These are phyloP conservation scores for Gentiana dahurica DNA, from an alignment of 257 asterid species.

Conservation along the genomic window DNA sequence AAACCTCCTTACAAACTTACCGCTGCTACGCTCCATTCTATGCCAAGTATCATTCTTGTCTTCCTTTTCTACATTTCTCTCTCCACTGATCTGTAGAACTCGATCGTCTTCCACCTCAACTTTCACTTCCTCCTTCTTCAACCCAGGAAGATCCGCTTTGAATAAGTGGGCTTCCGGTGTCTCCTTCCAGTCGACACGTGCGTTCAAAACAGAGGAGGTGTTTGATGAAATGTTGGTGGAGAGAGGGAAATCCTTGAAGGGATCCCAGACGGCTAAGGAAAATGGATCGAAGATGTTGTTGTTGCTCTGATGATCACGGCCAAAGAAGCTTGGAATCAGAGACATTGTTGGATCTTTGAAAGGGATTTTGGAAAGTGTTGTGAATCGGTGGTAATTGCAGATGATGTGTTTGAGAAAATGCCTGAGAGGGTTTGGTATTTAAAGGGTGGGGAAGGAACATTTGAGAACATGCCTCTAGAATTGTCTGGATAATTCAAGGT, in stretches of 20 bases:
- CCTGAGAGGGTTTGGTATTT: too few species aligned
- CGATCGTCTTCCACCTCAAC: conserved; percentile 4
- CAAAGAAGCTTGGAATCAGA: conserved; percentile 1
- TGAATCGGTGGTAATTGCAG: too few species aligned
- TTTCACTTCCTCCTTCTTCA: conserved; percentile 7
- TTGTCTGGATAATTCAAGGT: too few species aligned
- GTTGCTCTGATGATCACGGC: not conserved
- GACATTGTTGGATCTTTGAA: not conserved
- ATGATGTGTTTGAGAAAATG: too few species aligned
- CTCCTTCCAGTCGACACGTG: conserved; percentile 7
- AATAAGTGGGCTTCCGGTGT: conserved; percentile 4
- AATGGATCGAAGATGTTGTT: conserved; percentile 3
- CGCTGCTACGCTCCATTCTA: not conserved
- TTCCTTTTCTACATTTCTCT: conserved; percentile 6
- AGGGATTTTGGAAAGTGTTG: too few species aligned
- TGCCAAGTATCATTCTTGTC: conserved; percentile 6
- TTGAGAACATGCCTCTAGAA: too few species aligned
- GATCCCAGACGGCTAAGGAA: conserved; percentile 3
- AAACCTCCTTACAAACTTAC: conserved; percentile 3
- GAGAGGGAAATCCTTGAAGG: conserved; percentile 8
- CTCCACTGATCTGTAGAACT: conserved; percentile 3
- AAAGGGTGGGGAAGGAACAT: too few species aligned
- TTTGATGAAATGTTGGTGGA: not conserved
- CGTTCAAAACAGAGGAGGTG: not conserved
- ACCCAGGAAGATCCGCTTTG: conserved; percentile 2